phyloP scores from a whole-genome alignment of 179 eudicot genomes.

The Kewa caespitosa region DNA sequence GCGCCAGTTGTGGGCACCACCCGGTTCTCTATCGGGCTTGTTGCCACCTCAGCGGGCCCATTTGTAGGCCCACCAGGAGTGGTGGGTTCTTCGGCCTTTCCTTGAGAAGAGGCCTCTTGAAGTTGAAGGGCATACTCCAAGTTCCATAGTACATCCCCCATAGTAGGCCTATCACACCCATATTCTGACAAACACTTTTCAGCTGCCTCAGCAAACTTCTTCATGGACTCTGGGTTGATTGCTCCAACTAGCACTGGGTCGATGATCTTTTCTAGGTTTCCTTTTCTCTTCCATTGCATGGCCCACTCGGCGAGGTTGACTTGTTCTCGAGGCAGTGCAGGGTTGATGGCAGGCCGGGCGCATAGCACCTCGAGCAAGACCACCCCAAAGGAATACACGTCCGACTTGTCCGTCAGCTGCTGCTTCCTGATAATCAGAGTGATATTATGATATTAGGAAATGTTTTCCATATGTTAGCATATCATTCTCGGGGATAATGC shows the following conservation, averaged over 20 bases:
- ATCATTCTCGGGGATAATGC: too few species aligned
- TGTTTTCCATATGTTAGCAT: too few species aligned
- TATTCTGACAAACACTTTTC: constrained; percentile 91
- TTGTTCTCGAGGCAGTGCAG: constrained; percentile 71
- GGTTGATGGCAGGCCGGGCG: constrained; percentile 71
- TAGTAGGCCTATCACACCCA: constrained; percentile 84
- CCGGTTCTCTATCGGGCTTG: constrained; percentile 9
- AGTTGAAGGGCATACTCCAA: constrained; percentile 81
- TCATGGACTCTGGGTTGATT: constrained; percentile 69
- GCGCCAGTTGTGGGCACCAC: too few species aligned
- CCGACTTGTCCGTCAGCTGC: constrained; percentile 74
- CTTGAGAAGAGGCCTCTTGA: constrained; percentile 63
- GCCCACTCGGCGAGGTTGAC: constrained; percentile 97
- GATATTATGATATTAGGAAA: too few species aligned
- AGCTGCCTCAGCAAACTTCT: constrained; percentile 80
- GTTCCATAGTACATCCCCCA: constrained; percentile 97
- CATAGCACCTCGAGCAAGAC: constrained; percentile 74
- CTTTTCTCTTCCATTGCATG: constrained; percentile 76
- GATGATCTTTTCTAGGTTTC: constrained; percentile 62
- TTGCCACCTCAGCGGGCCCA: neutral
- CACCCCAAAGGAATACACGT: constrained; percentile 80
- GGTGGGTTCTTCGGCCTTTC: constrained; percentile 45
- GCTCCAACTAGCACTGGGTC: constrained; percentile 55
- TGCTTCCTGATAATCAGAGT: too few species aligned
- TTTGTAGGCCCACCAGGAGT: neutral